phyloP scores from a whole-genome alignment of 129 eudicot species.

The Gnaphalium uliginosum region DNA sequence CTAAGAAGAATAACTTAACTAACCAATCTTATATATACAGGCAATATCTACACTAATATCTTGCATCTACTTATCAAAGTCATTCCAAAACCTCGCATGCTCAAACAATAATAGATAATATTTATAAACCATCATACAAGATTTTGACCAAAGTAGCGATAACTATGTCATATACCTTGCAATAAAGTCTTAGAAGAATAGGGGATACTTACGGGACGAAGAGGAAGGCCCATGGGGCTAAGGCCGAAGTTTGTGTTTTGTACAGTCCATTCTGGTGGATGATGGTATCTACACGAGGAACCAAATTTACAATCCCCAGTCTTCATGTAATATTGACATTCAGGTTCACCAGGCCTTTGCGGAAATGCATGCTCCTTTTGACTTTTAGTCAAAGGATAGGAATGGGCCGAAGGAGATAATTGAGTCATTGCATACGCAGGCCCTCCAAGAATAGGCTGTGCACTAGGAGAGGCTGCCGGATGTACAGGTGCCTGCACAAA shows the following conservation, averaged over 20 bases:
- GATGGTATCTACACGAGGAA: constrained; percentile 85
- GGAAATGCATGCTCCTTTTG: constrained; percentile 63
- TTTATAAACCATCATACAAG: too few relatives aligned
- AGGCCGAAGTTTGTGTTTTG: constrained; percentile 49
- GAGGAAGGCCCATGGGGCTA: constrained; percentile 90
- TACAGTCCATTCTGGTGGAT: constrained; percentile 63
- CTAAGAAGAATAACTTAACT: too few relatives aligned
- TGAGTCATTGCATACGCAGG: constrained; percentile 62
- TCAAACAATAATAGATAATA: too few relatives aligned
- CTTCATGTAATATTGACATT: constrained; percentile 72
- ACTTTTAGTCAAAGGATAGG: constrained; percentile 57
- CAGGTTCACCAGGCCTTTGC: constrained; percentile 89
- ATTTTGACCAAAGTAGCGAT: not conserved
- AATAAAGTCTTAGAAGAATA: constrained; percentile 10
- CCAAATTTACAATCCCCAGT: constrained; percentile 92
- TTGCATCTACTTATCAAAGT: not conserved
- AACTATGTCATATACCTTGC: not conserved
- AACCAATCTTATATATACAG: not conserved
- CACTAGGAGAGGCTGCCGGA: constrained; percentile 52
- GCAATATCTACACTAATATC: not conserved
- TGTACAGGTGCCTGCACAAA: constrained; percentile 58
- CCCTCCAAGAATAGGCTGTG: constrained; percentile 51
- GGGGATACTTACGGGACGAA: constrained; percentile 65
- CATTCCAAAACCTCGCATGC: too few relatives aligned
- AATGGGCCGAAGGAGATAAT: constrained; percentile 65